A percentile compares a stretch with the other conserved stretches of the same genome.
Conservation (phyloP, 352 stramenopile species). For the Pythium folliculosum region DNA sequence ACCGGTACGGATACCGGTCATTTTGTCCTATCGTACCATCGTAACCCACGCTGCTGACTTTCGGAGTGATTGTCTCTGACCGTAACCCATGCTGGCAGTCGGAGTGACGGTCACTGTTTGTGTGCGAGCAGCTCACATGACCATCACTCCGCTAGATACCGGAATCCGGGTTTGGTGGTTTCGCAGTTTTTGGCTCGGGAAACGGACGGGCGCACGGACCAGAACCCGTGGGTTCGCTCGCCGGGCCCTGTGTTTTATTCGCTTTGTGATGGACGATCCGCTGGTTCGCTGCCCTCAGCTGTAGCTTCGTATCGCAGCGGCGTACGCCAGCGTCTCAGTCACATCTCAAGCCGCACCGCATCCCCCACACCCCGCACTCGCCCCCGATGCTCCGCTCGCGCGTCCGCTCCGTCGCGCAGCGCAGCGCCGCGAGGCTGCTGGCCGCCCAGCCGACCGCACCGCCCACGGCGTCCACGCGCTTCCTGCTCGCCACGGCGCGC, state of each 20-base stretch:
- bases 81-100: constrained; percentile 16
- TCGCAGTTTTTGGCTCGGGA: no score
- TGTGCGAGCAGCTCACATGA: background rate
- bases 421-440: constrained; percentile 10
- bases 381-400: constrained; percentile 29
- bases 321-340: constrained; percentile 21
- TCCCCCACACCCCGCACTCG: background rate
- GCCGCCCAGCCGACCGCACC: background rate
- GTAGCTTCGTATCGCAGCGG: background rate
- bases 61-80: constrained; percentile 2
- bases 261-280: constrained; percentile 24
- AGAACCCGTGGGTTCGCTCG: constrained; percentile 14
- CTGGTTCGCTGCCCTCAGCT: background rate
- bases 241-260: constrained; percentile 2
- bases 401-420: constrained; percentile 26
- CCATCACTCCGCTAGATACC: constrained; percentile 22
- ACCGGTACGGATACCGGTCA: constrained; percentile 7
- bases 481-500: constrained; percentile 13
- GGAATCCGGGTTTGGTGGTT: background rate
- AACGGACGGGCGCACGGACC: no score
- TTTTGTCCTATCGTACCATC: background rate
- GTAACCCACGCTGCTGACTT: background rate
- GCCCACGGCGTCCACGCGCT: background rate
- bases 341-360: constrained; percentile 12
- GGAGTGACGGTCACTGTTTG: constrained; percentile 15